Evolutionary conservation across 148 eudicot genomes (phyloP).

Genomic region (Euryodendron excelsum): DNA sequence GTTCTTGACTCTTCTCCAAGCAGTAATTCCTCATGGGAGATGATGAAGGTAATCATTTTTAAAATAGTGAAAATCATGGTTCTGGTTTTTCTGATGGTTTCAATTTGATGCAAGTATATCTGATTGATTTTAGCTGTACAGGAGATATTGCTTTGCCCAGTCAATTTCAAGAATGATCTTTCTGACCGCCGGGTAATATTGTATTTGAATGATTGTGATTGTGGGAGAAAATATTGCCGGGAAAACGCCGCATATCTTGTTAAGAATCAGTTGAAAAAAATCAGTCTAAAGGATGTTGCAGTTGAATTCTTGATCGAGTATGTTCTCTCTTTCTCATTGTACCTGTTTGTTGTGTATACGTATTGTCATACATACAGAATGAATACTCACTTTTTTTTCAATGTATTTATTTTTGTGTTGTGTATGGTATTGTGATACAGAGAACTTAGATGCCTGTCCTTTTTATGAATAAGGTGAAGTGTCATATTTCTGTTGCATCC

Average conservation of each 20-base stretch:
- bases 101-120: slow-evolving; percentile 4
- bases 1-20: slow-evolving; percentile 94
- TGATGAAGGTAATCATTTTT: slow-evolving; percentile 83
- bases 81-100: not conserved
- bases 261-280: slow-evolving; percentile 64
- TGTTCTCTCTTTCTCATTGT: slow-evolving; percentile 16
- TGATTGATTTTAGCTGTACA: slow-evolving; percentile 31
- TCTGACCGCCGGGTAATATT: slow-evolving; percentile 72
- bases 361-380: not conserved
- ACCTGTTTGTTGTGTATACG: not conserved
- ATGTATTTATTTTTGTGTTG: not conserved
- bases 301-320: slow-evolving; percentile 84
- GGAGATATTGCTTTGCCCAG: slow-evolving; percentile 91
- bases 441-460: not conserved
- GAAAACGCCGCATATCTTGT: slow-evolving; percentile 79
- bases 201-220: slow-evolving; percentile 72
- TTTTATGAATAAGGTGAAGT: not conserved
- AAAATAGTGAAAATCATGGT: not conserved
- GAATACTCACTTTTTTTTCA: not conserved
- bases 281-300: slow-evolving; percentile 85
- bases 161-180: slow-evolving; percentile 63
- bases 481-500: not conserved
- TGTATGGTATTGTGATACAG: not conserved
- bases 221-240: slow-evolving; percentile 73
- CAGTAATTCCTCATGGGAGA: slow-evolving; percentile 89